Percentiles rank a stretch among this genome's conserved stretches.
Evolutionary conservation across 306 rosid species (phyloP).

Genomic region (Glycyrrhiza uralensis): DNA sequence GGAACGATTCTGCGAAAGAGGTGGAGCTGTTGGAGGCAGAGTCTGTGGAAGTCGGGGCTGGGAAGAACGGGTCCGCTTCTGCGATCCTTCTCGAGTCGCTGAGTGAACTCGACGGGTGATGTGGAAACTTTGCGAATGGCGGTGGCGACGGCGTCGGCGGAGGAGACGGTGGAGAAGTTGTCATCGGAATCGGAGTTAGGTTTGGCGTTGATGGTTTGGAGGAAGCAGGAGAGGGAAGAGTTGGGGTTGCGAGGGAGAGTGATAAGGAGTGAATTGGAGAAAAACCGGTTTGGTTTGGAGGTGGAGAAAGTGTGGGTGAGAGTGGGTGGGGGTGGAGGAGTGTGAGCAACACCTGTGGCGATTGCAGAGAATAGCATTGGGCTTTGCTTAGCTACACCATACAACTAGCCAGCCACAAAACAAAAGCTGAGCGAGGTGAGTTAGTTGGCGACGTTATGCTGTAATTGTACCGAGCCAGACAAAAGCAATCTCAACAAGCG

Average conservation of each 20-base stretch:
- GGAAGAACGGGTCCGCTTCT: conserved; percentile 59
- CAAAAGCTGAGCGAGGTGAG: not conserved
- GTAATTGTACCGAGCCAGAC: not conserved
- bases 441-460: not conserved
- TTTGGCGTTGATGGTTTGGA: conserved; percentile 44
- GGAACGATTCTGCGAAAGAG: conserved; percentile 84
- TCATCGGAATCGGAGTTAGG: conserved; percentile 37
- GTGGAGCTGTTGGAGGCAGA: conserved; percentile 67
- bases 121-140: conserved; percentile 74
- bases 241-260: conserved; percentile 23
- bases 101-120: conserved; percentile 78
- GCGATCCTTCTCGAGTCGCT: conserved; percentile 46
- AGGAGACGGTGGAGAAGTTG: conserved; percentile 37
- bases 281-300: conserved; percentile 20
- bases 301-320: conserved; percentile 9
- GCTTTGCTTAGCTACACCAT: not conserved
- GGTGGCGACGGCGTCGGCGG: conserved; percentile 74
- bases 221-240: conserved; percentile 33
- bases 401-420: not conserved
- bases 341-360: not conserved
- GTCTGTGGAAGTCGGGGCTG: conserved; percentile 69
- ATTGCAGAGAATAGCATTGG: conserved; percentile 50
- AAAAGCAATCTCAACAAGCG: not conserved
- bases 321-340: conserved; percentile 17
- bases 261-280: conserved; percentile 12